These are phyloP conservation scores for Aspergillus neoniger DNA, from an alignment of 2,329 filamentous ascomycete genomes.

Conservation along the genomic window DNA sequence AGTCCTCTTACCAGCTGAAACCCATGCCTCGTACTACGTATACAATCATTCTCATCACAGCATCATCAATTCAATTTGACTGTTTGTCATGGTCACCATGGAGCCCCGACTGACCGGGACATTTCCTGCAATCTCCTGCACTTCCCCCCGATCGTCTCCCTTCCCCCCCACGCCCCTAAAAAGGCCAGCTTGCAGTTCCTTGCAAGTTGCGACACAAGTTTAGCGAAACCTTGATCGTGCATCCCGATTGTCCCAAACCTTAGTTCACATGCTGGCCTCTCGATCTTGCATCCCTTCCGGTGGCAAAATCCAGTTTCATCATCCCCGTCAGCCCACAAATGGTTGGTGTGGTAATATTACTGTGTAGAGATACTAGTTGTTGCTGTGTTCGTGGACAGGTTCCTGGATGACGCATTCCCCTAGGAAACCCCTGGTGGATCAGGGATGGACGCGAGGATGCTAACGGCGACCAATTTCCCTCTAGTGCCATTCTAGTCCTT, in stretches of 20 bases:
- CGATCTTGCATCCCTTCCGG: background rate
- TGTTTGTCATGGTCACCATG: background rate
- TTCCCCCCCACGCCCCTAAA: conserved; percentile 10
- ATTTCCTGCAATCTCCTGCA: conserved; percentile 16
- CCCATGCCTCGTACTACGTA: background rate
- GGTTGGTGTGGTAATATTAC: background rate
- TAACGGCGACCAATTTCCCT: conserved; percentile 3
- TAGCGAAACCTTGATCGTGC: background rate
- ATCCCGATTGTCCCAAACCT: background rate
- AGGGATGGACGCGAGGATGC: background rate
- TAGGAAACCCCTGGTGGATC: background rate
- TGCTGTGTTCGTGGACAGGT: background rate
- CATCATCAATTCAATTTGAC: background rate
- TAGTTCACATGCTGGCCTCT: background rate
- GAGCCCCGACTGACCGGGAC: conserved; percentile 1
- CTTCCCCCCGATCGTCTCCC: conserved; percentile 7
- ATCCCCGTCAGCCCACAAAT: background rate
- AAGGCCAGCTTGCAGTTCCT: conserved; percentile 16
- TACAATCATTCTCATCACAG: too few relatives aligned
- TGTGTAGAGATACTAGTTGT: too few relatives aligned
- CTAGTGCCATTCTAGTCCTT: conserved; percentile 3
- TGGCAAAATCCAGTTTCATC: background rate
- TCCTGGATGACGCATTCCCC: background rate
- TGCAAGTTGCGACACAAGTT: conserved; percentile 5
- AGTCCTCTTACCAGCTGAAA: background rate